Conservation (phyloP, 73 alveolate genomes). For the Paramecium sexaurelia region DNA sequence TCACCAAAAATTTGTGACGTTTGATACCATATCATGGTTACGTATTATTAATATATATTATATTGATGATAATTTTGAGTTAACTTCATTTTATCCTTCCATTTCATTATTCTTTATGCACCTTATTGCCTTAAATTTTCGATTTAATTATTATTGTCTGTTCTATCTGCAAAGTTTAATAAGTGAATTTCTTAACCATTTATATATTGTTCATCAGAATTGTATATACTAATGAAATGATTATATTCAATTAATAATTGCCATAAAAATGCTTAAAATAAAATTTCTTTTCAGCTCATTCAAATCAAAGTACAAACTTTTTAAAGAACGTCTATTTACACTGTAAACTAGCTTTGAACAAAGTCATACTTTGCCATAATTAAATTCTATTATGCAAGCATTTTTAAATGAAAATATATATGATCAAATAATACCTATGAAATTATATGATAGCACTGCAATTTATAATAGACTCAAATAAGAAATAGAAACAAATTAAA, state of each 20-base stretch:
- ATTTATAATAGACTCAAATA: background rate
- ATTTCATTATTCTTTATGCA: too few species aligned
- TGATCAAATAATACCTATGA: background rate
- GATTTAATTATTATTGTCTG: too few species aligned
- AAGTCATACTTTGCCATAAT: background rate
- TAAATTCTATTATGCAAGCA: background rate
- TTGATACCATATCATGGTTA: background rate
- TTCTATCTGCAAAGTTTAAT: too few species aligned
- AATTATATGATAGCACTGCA: background rate
- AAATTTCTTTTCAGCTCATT: background rate
- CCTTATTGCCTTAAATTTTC: too few species aligned
- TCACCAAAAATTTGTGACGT: slow-evolving; percentile 21
- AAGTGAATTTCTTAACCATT: too few species aligned
- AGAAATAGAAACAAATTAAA: background rate
- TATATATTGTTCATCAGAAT: too few species aligned
- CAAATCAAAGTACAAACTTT: background rate
- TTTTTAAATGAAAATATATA: background rate
- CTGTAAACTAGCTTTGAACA: background rate
- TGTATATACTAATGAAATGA: slow-evolving; percentile 17
- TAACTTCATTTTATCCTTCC: too few species aligned
- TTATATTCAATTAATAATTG: background rate
- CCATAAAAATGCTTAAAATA: background rate
- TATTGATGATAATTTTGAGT: too few species aligned
- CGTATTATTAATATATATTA: background rate
- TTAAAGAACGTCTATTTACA: background rate